Evolutionary conservation across 2,329 filamentous ascomycete species (phyloP).

Genomic region (Apiospora phragmitis): DNA sequence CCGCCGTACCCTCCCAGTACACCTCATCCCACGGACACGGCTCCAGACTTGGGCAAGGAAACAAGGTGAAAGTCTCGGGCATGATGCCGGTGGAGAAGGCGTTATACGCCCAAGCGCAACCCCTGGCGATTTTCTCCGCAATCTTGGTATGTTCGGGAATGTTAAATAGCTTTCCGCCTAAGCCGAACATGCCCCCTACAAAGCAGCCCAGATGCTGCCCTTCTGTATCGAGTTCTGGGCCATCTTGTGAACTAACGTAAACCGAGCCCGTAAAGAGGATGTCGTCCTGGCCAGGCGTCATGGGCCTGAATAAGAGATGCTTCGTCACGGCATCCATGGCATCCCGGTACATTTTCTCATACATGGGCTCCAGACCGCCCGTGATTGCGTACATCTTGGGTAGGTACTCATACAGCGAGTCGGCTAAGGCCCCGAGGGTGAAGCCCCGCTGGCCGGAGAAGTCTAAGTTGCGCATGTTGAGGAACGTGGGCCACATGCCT

Average conservation of each 20-base stretch:
- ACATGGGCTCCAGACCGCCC: constrained; percentile 60
- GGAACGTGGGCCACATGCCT: constrained; percentile 70
- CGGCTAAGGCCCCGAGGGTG: constrained; percentile 54
- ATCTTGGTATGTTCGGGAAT: constrained; percentile 46
- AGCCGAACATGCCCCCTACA: constrained; percentile 48
- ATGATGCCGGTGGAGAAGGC: constrained; percentile 57
- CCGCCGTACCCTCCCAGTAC: background rate
- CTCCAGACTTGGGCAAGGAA: background rate
- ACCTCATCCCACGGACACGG: constrained; percentile 7
- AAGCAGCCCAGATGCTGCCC: constrained; percentile 48
- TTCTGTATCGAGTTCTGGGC: background rate
- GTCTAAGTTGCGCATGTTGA: constrained; percentile 58
- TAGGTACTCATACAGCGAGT: constrained; percentile 61
- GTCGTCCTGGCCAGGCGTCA: constrained; percentile 60
- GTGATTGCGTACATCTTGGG: constrained; percentile 66
- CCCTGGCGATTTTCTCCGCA: constrained; percentile 49
- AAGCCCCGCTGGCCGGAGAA: constrained; percentile 42
- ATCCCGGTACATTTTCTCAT: constrained; percentile 63
- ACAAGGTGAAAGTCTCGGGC: constrained; percentile 50
- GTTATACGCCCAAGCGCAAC: constrained; percentile 62
- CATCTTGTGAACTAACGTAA: constrained; percentile 9
- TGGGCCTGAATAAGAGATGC: constrained; percentile 69
- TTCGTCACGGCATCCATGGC: constrained; percentile 61
- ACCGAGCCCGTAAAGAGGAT: constrained; percentile 53
- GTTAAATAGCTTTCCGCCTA: constrained; percentile 46